A percentile compares a stretch with the other conserved stretches of the same genome.
These are phyloP conservation scores for Epichloe sibirici DNA, from an alignment of 2,329 filamentous ascomycete genomes.

Conservation along the genomic window DNA sequence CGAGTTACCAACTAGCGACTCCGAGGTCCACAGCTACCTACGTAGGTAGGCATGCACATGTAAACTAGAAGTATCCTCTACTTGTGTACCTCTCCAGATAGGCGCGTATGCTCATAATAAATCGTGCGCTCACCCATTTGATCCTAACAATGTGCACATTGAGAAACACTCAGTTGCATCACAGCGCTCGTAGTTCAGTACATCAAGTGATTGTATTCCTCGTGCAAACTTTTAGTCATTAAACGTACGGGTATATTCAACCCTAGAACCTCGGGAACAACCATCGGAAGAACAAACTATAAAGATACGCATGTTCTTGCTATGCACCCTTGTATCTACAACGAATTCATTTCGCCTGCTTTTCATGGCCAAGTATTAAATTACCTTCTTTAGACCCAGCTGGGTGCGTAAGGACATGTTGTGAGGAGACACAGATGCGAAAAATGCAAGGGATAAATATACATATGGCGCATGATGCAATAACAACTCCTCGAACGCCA, in stretches of 20 bases:
- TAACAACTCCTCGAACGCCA: neutral
- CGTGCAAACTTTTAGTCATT: neutral
- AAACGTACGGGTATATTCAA: neutral
- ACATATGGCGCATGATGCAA: neutral
- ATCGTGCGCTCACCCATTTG: too few relatives aligned
- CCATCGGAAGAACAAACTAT: neutral
- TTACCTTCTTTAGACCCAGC: too few relatives aligned
- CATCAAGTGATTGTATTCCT: neutral
- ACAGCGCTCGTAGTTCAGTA: neutral
- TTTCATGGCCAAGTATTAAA: too few relatives aligned
- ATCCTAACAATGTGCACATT: too few relatives aligned
- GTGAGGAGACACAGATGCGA: neutral
- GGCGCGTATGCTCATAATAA: too few relatives aligned
- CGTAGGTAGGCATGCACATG: too few relatives aligned
- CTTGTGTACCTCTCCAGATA: too few relatives aligned
- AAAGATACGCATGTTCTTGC: neutral
- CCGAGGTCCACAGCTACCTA: too few relatives aligned
- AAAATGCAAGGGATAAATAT: neutral
- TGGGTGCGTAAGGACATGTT: neutral
- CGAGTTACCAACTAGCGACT: too few relatives aligned
- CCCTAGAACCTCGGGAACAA: neutral
- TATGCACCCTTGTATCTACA: neutral
- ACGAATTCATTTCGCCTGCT: too few relatives aligned
- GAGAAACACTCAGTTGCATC: too few relatives aligned
- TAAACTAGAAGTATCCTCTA: too few relatives aligned